A percentile compares a stretch with the other conserved stretches of the same genome.
Conservation (phyloP, 2,329 filamentous ascomycete species). For the Fusarium redolens region DNA sequence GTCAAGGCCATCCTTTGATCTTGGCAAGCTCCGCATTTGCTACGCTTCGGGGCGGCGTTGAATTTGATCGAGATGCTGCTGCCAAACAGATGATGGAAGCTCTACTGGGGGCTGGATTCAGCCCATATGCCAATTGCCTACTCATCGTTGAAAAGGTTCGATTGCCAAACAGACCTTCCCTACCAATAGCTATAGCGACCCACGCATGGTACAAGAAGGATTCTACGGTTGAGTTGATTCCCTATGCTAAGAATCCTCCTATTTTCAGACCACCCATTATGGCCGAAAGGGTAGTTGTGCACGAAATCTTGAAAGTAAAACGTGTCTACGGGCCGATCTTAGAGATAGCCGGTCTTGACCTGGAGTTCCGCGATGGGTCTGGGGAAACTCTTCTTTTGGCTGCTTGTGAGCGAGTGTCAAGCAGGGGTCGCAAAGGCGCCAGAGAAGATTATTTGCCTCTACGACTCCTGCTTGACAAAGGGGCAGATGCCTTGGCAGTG, state of each 20-base stretch:
- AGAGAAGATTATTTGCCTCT: background rate
- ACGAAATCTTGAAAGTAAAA: slow-evolving; percentile 15
- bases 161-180: background rate
- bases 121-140: slow-evolving; percentile 5
- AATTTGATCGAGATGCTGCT: too few species aligned
- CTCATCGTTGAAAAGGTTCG: background rate
- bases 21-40: background rate
- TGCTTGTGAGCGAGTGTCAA: slow-evolving; percentile 4
- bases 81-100: background rate
- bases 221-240: background rate
- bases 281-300: slow-evolving; percentile 10
- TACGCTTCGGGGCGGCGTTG: background rate
- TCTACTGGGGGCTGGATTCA: slow-evolving; percentile 15
- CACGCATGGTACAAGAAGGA: background rate
- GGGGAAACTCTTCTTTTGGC: slow-evolving; percentile 28
- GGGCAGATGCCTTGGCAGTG: slow-evolving; percentile 17
- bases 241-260: background rate
- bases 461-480: slow-evolving; percentile 15
- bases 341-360: slow-evolving; percentile 14
- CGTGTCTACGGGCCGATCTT: slow-evolving; percentile 16
- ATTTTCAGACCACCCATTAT: background rate
- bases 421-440: accelerated
- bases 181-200: background rate
- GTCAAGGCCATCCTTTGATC: slow-evolving; percentile 4
- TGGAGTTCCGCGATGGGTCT: slow-evolving; percentile 15